A percentile compares a stretch with the other conserved stretches of the same genome.
phyloP scores from a whole-genome alignment of 192 early-diverging fungal genomes.

The Gryganskiella cystojenkinii region DNA sequence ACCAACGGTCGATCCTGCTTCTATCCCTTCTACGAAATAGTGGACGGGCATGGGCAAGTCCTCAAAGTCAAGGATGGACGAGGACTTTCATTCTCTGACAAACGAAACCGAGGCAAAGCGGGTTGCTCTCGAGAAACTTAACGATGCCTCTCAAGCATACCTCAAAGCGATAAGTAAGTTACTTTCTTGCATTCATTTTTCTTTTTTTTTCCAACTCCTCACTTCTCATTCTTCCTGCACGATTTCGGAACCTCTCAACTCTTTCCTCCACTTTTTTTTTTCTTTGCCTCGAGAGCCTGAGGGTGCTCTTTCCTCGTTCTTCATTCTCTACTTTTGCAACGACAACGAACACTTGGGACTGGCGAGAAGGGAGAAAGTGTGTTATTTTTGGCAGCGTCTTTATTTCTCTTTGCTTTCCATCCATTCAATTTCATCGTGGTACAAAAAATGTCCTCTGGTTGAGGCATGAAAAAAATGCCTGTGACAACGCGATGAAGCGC shows the following conservation, averaged over 20 bases:
- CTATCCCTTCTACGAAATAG: background rate
- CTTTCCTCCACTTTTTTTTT: too few relatives aligned
- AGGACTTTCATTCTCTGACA: slow-evolving; percentile 42
- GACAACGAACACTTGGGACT: background rate
- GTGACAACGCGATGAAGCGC: too few relatives aligned
- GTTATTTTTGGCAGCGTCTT: background rate
- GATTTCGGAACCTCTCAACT: background rate
- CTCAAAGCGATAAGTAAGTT: slow-evolving; percentile 52
- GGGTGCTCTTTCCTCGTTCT: background rate
- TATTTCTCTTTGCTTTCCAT: background rate
- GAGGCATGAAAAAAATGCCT: too few relatives aligned
- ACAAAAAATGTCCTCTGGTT: too few relatives aligned
- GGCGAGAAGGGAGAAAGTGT: too few relatives aligned
- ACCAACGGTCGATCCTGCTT: background rate
- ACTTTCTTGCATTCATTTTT: background rate
- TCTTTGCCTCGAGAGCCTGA: too few relatives aligned
- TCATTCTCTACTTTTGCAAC: background rate
- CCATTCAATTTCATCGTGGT: too few relatives aligned
- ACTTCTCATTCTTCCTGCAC: background rate
- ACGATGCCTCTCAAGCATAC: slow-evolving; percentile 45
- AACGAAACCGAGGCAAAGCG: slow-evolving; percentile 48
- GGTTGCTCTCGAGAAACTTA: slow-evolving; percentile 43
- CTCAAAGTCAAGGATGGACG: slow-evolving; percentile 48
- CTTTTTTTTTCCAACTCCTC: background rate
- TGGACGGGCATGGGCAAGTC: slow-evolving; percentile 53